Evolutionary conservation across 2,329 filamentous ascomycete species (phyloP).

Genomic region (Colletotrichum ledebouriae): DNA sequence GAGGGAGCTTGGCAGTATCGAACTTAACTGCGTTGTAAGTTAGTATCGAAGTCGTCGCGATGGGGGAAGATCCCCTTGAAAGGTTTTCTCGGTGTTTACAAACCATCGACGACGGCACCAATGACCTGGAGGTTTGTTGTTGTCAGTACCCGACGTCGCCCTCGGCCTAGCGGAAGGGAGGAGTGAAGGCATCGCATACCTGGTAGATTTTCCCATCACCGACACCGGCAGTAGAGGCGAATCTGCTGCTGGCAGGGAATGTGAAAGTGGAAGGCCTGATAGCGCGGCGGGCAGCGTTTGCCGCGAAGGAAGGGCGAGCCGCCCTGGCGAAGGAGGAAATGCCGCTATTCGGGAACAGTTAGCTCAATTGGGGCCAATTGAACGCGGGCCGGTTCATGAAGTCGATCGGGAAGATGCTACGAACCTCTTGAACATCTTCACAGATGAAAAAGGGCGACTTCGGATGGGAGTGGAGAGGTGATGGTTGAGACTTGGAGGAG

Average conservation of each 20-base stretch:
- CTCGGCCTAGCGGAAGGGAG: constrained; percentile 29
- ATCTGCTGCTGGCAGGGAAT: constrained; percentile 68
- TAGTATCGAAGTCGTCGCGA: constrained; percentile 31
- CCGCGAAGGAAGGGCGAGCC: constrained; percentile 72
- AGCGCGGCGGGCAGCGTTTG: constrained; percentile 68
- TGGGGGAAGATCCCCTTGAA: constrained; percentile 20
- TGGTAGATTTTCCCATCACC: constrained; percentile 78
- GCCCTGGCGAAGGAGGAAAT: constrained; percentile 75
- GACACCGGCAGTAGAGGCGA: constrained; percentile 70
- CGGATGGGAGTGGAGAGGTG: constrained; percentile 70
- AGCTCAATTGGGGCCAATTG: constrained; percentile 69
- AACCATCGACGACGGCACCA: constrained; percentile 99
- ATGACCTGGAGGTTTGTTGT: constrained; percentile 85
- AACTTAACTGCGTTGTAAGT: constrained; percentile 83
- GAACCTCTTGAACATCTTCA: constrained; percentile 88
- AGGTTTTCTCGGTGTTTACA: constrained; percentile 56
- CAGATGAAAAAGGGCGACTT: constrained; percentile 76
- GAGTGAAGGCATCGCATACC: constrained; percentile 57
- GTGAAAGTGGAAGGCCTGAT: constrained; percentile 69
- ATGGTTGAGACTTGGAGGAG: constrained; percentile 63
- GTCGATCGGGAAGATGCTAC: constrained; percentile 55
- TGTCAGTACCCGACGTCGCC: constrained; percentile 49
- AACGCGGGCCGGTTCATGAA: constrained; percentile 47
- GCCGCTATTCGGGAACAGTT: constrained; percentile 66
- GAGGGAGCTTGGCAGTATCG: constrained; percentile 90